Evolutionary conservation across 768 basidiomycete species (phyloP), one percentile per base, ranked within the genome.

Genomic region (Psilocybe cyanescens): DNA sequence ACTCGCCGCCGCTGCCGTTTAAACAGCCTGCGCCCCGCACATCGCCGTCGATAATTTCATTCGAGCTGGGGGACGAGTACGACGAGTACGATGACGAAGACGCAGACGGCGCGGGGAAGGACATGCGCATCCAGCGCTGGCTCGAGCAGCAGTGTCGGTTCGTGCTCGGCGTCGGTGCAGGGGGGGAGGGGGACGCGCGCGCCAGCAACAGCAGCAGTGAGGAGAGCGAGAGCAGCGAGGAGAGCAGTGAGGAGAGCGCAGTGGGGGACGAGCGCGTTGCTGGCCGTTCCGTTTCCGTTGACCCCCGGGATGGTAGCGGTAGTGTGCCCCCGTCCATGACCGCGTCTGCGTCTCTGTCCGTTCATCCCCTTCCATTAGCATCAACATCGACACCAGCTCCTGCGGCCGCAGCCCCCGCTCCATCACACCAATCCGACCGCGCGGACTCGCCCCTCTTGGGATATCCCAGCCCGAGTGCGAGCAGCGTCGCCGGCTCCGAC

Each of bases 91-190:
- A 17, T 3, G 47, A 48, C 8, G 17, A 7, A 3, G 14, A 1
- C n/a, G n/a, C 12, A 4, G n/a, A 33, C 24, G 17, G 33, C 6
- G 14, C 9, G 14, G 51, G 29, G 33, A 53, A 33, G 51, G 51
- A 53, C n/a, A 37, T 31, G 31, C 24, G 59, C 16, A 47, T 61
- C 55, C 47, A 55, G 60, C 31, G 54, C 33, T 61, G 60, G 60
- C 29, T 61, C 33, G 60, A 61, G 60, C 54, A 61, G 49, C 60
- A 61, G 47, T 56, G 54, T 8, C 60, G 60, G 30, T 61, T 61
- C 17, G 54, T 53, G 31, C 51, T 53, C 19, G 50, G 30, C 44
- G 19, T 39, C 44, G 37, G 11, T 53, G 14, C 29, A 12, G 12
- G 33, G 3, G 33, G 11, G 0, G 33, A 35, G 33, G 33, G 3